Evolutionary conservation across 768 basidiomycete species (phyloP).

Genomic region (Termitomyces sp.): DNA sequence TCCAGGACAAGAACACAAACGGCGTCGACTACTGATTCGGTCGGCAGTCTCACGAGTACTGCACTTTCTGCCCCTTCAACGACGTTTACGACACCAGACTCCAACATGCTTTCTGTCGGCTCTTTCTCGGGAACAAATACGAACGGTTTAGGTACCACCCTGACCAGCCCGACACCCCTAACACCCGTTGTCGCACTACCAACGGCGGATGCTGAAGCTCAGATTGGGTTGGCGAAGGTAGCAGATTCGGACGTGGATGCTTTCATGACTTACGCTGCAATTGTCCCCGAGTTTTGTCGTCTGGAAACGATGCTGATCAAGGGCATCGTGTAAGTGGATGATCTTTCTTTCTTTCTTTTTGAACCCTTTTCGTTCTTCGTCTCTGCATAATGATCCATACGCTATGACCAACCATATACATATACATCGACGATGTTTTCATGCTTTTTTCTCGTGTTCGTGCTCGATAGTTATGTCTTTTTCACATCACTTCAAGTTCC

Average conservation of each 20-base stretch:
- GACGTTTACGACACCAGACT: slow-evolving; percentile 65
- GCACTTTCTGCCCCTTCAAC: slow-evolving; percentile 30
- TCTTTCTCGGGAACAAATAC: slow-evolving; percentile 28
- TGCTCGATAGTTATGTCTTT: slow-evolving; percentile 6
- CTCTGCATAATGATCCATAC: slow-evolving; percentile 10
- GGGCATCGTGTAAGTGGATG: slow-evolving; percentile 39
- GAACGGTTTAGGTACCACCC: slow-evolving; percentile 33
- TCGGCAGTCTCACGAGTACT: slow-evolving; percentile 26
- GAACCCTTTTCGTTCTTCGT: background rate
- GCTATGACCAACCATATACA: slow-evolving; percentile 1
- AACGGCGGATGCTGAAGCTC: slow-evolving; percentile 69
- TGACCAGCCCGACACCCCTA: slow-evolving; percentile 55
- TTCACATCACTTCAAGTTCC: background rate
- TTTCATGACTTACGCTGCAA: slow-evolving; percentile 81
- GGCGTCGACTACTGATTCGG: slow-evolving; percentile 36
- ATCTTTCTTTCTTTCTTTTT: background rate
- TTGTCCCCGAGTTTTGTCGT: slow-evolving; percentile 80
- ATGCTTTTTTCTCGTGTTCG: slow-evolving; percentile 8
- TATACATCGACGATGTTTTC: slow-evolving; percentile 14
- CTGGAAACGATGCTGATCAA: slow-evolving; percentile 79
- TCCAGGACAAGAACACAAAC: slow-evolving; percentile 56
- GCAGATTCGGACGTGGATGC: slow-evolving; percentile 83
- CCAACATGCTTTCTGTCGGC: slow-evolving; percentile 31
- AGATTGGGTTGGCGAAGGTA: slow-evolving; percentile 76
- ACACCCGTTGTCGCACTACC: slow-evolving; percentile 71